Evolutionary conservation across 2,329 filamentous ascomycete species (phyloP), one percentile per base, ranked within the genome.

Genomic region (Graphiopsis chlorocephala): DNA sequence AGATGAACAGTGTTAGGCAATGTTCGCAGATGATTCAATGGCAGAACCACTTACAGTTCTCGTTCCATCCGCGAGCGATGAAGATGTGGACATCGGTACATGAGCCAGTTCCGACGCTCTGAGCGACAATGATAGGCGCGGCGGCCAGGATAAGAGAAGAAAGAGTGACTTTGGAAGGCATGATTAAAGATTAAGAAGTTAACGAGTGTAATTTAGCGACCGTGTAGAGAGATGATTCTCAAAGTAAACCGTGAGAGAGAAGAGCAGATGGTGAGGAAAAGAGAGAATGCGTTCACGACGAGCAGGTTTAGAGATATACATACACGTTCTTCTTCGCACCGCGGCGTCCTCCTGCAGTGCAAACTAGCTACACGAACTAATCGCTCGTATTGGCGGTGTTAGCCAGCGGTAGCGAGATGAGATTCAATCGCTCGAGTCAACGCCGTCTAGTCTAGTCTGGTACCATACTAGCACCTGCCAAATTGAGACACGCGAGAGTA

Each of bases 21-120:
- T 38, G 31, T 15, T 12, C 10, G 14, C 10, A 10, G 35, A 25
- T 11, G 52, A 23, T 4, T n/a, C 3, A 23, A 56, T 35, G 28
- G 10, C 10, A 23, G 1, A 11, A 3, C 3, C n/a, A 56, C 53
- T 38, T 38, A 56, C 31, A 58, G 55, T 58, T 61, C 64, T 70
- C 68, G 62, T 71, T 70, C 68, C 68, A 70, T 45, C 69, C 69
- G 58, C 65, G 66, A 45, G 65, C 63, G 4, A 71, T 53, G 66
- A 71, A 70, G 57, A 71, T 66, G 61, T 70, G 68, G 1, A 69
- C 66, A 26, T 71, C 69, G 17, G 61, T 66, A 45, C 69, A 71
- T 6, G 66, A 66, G 28, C 65, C 65, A 23, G 66, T 58, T 53
- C 68, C 68, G 38, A 63, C 65, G 48, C 64, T 63, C 15, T 63